Base-by-base conservation (phyloP, 2,329 filamentous ascomycete genomes). In the Colletotrichum spaethianum region DNA sequence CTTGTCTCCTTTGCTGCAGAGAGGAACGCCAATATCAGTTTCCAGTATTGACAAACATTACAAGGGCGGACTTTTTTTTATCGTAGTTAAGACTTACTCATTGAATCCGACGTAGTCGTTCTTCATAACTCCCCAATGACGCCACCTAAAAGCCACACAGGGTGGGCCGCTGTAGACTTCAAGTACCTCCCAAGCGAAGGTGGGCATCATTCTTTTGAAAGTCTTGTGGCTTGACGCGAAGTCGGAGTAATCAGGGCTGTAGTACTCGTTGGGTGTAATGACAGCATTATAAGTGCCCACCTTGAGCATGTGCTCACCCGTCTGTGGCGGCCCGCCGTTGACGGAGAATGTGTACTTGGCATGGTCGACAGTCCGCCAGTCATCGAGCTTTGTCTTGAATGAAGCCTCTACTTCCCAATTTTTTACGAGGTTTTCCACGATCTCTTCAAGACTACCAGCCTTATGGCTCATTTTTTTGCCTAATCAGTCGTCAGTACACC, bases 191-290 rank as follows among this genome's bases (percentile, higher is more conserved):
- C 91, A 93, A 0, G 91, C 91, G 79, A 93, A 93, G 0, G 87
- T 90, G n/a, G 91, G 91, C 91, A 93, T 93, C 90, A 93, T 93
- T 64, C 90, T 84, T 83, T 93, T 93, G 80, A 93, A 93, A 0
- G 89, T 90, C 84, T 93, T 92, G 83, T 93, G 91, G 77, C 89
- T 92, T 4, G 84, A 85, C 1, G 86, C 85, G 75, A 93, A 93
- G 79, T 91, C 89, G 3, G 86, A 90, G 70, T 89, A 85, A 61
- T 84, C 84, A 0, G 91, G 89, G 74, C 88, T 88, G 80, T 93
- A 93, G 82, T 88, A 93, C 78, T 90, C 86, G 77, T 90, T 91
- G 14, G 90, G 82, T 12, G 86, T 82, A 74, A 93, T 89, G 79
- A 93, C 87, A 67, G 91, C 91, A 78, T 92, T 93, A 84, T 93